phyloP scores from a whole-genome alignment of 345 rosid species.

The Turnera subulata region DNA sequence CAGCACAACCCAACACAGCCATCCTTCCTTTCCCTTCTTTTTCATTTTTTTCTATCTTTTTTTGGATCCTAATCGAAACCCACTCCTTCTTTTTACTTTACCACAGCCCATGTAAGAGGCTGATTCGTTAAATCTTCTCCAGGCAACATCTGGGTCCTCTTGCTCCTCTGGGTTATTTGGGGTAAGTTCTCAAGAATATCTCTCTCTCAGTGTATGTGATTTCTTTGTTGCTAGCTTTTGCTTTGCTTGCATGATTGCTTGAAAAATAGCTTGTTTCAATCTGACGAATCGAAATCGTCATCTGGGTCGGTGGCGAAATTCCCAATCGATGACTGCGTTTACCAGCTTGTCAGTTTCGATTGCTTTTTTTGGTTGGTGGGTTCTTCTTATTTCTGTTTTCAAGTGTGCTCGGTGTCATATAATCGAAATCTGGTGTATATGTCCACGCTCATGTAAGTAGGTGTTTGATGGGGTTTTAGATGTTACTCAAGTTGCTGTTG shows the following conservation, averaged over 20 bases:
- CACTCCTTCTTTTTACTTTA: not conserved
- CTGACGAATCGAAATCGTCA: conserved; percentile 16
- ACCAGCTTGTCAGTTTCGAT: not conserved
- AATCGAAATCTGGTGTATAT: not conserved
- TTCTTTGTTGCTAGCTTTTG: not conserved
- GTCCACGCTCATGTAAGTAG: too few species aligned
- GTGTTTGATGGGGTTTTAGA: not conserved
- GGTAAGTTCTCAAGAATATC: conserved; percentile 12
- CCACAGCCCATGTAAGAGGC: not conserved
- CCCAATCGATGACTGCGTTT: conserved; percentile 11
- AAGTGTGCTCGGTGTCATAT: not conserved
- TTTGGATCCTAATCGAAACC: conserved; percentile 7
- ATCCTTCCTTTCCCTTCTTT: not conserved
- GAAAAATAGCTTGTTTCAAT: conserved; percentile 21
- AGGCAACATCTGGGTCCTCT: conserved; percentile 5
- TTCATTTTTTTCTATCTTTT: not conserved
- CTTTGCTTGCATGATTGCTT: conserved; percentile 3
- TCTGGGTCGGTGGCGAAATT: conserved; percentile 22
- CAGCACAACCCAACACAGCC: not conserved
- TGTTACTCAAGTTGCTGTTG: not conserved
- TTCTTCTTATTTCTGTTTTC: not conserved
- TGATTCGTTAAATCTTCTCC: not conserved
- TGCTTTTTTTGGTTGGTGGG: not conserved
- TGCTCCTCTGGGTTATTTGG: conserved; percentile 10
- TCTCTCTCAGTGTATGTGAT: not conserved